phyloP scores from a whole-genome alignment of 805 yeast genomes.

The Komagataella pastoris region DNA sequence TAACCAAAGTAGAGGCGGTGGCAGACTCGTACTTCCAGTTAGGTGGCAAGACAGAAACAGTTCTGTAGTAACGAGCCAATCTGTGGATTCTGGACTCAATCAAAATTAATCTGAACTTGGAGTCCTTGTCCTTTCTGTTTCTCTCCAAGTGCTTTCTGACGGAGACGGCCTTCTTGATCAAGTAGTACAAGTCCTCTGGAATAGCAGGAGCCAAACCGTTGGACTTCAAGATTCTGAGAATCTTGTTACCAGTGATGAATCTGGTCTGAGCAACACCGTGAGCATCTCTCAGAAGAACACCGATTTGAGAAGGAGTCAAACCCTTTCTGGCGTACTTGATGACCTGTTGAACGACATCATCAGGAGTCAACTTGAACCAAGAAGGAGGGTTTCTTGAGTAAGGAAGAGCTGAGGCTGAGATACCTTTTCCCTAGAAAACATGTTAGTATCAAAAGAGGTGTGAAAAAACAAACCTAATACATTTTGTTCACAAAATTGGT shows the following conservation, averaged over 20 bases:
- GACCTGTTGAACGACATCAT: constrained; percentile 94
- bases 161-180: constrained; percentile 98
- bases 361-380: constrained; percentile 97
- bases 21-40: constrained; percentile 99
- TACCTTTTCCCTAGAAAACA: constrained; percentile 84
- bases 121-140: constrained; percentile 99
- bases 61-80: constrained; percentile 99
- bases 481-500: constrained; percentile 29
- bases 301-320: constrained; percentile 98
- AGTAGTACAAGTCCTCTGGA: constrained; percentile 98
- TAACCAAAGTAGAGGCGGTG: constrained; percentile 99
- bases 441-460: constrained; percentile 25
- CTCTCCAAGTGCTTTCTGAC: constrained; percentile 99
- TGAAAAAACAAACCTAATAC: constrained; percentile 17
- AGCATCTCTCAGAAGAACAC: constrained; percentile 98
- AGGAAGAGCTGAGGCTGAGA: constrained; percentile 97
- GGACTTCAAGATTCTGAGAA: constrained; percentile 96
- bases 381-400: constrained; percentile 98
- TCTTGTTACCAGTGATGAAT: constrained; percentile 98
- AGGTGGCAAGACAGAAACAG: constrained; percentile 97
- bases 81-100: constrained; percentile 99
- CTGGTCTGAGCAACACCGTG: constrained; percentile 98
- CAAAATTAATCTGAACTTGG: constrained; percentile 99
- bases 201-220: constrained; percentile 99
- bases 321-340: constrained; percentile 99